Percentiles rank a stretch among this genome's conserved stretches.
These are phyloP conservation scores for Cyberlindnera euphorbiiphila DNA, from an alignment of 805 yeast species.

Conservation along the genomic window DNA sequence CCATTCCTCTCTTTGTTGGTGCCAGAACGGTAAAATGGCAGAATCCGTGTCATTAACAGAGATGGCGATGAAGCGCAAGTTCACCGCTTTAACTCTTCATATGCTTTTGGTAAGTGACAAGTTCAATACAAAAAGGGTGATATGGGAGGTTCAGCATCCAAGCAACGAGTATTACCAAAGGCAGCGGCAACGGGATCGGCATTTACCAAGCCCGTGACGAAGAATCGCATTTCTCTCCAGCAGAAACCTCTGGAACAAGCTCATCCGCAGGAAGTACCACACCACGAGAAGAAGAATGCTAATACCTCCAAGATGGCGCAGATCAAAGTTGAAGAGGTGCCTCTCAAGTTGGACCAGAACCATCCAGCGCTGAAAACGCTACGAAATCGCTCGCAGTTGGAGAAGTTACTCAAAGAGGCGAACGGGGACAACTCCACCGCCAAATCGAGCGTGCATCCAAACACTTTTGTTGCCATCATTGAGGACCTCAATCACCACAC, in stretches of 20 bases:
- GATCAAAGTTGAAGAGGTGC: constrained; percentile 18
- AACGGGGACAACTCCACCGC: neutral
- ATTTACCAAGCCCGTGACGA: constrained; percentile 3
- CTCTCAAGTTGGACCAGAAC: constrained; percentile 18
- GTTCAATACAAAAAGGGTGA: neutral
- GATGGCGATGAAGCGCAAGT: too few relatives aligned
- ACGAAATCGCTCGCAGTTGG: constrained; percentile 16
- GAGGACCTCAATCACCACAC: constrained; percentile 19
- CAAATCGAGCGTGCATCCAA: constrained; percentile 15
- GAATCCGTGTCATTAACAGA: too few relatives aligned
- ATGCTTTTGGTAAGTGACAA: too few relatives aligned
- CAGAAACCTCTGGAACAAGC: constrained; percentile 2
- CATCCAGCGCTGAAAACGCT: constrained; percentile 21
- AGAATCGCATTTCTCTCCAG: constrained; percentile 18
- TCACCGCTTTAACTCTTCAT: too few relatives aligned
- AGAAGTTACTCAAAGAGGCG: constrained; percentile 10
- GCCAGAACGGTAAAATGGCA: too few relatives aligned
- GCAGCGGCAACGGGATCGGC: constrained; percentile 1
- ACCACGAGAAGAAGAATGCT: constrained; percentile 2
- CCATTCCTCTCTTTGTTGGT: too few relatives aligned
- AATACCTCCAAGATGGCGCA: constrained; percentile 19
- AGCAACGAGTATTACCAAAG: constrained; percentile 10
- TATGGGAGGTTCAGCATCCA: constrained; percentile 14
- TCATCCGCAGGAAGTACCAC: neutral
- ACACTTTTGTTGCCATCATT: constrained; percentile 19